These are phyloP conservation scores for Fusarium pseudocircinatum DNA, from an alignment of 2,329 filamentous ascomycete species.

Conservation along the genomic window DNA sequence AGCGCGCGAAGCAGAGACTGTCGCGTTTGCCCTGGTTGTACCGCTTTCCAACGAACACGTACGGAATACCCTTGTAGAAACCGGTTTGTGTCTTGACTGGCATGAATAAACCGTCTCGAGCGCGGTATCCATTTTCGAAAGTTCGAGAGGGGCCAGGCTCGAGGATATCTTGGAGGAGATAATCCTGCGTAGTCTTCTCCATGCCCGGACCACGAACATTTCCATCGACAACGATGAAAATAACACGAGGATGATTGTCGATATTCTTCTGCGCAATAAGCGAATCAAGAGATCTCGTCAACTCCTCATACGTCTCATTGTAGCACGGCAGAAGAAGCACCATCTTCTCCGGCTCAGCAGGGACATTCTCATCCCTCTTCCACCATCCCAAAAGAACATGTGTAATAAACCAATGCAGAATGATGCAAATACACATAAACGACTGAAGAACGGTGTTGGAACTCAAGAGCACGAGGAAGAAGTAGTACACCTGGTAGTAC, in stretches of 20 bases:
- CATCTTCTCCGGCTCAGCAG: conserved; percentile 54
- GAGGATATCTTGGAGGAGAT: conserved; percentile 58
- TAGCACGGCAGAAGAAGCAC: conserved; percentile 60
- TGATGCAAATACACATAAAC: conserved; percentile 54
- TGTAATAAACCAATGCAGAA: conserved; percentile 46
- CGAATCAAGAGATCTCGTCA: conserved; percentile 57
- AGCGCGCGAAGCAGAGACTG: conserved; percentile 59
- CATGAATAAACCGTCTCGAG: conserved; percentile 58
- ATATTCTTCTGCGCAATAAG: conserved; percentile 56
- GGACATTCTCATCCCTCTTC: conserved; percentile 46
- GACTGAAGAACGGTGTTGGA: conserved; percentile 56
- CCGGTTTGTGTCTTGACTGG: conserved; percentile 56
- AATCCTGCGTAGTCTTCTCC: conserved; percentile 59
- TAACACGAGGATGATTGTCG: conserved; percentile 52
- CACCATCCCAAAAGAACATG: conserved; percentile 45
- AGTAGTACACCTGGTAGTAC: conserved; percentile 54
- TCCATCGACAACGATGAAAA: conserved; percentile 60
- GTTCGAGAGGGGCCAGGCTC: conserved; percentile 45
- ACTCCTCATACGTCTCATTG: conserved; percentile 58
- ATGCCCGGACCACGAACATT: conserved; percentile 58
- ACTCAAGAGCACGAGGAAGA: conserved; percentile 57
- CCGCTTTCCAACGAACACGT: conserved; percentile 58
- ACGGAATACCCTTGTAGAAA: conserved; percentile 57
- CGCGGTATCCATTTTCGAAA: conserved; percentile 57
- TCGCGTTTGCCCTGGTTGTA: conserved; percentile 62